A percentile compares a stretch with the other conserved stretches of the same genome.
These are phyloP conservation scores for Scheffersomyces cryptocercus DNA, from an alignment of 1,139 yeast species.

Conservation along the genomic window DNA sequence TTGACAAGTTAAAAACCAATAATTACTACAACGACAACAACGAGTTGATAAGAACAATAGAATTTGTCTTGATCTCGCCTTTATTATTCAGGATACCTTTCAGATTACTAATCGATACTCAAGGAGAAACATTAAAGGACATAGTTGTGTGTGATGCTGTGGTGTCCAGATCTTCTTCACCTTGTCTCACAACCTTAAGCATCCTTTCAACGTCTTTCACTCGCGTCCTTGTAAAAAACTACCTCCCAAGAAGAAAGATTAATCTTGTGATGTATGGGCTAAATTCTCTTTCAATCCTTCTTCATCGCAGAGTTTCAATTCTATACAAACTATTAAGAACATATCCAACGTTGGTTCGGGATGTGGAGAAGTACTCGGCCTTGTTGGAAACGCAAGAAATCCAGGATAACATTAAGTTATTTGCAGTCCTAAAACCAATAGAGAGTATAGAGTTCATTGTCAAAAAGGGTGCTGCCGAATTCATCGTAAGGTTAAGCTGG, in stretches of 20 bases:
- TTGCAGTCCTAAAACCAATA: slow-evolving; percentile 21
- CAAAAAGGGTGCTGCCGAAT: not conserved
- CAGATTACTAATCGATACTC: slow-evolving; percentile 17
- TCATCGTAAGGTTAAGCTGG: slow-evolving; percentile 24
- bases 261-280: slow-evolving; percentile 32
- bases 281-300: slow-evolving; percentile 29
- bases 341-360: slow-evolving; percentile 11
- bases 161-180: slow-evolving; percentile 1
- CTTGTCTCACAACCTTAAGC: slow-evolving; percentile 8
- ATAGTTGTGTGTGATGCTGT: slow-evolving; percentile 7
- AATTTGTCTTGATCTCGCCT: slow-evolving; percentile 23
- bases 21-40: slow-evolving; percentile 9
- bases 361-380: slow-evolving; percentile 4
- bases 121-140: slow-evolving; percentile 17
- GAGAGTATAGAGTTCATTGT: slow-evolving; percentile 18
- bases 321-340: slow-evolving; percentile 21
- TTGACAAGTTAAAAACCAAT: slow-evolving; percentile 18
- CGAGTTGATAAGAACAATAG: slow-evolving; percentile 18
- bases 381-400: slow-evolving; percentile 11
- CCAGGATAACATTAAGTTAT: slow-evolving; percentile 16
- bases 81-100: slow-evolving; percentile 24
- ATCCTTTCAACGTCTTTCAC: slow-evolving; percentile 26
- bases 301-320: slow-evolving; percentile 22
- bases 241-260: slow-evolving; percentile 27
- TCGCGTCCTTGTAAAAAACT: slow-evolving; percentile 19